phyloP scores from a whole-genome alignment of 2,329 filamentous ascomycete species.

The Aspergillus fumigatus region DNA sequence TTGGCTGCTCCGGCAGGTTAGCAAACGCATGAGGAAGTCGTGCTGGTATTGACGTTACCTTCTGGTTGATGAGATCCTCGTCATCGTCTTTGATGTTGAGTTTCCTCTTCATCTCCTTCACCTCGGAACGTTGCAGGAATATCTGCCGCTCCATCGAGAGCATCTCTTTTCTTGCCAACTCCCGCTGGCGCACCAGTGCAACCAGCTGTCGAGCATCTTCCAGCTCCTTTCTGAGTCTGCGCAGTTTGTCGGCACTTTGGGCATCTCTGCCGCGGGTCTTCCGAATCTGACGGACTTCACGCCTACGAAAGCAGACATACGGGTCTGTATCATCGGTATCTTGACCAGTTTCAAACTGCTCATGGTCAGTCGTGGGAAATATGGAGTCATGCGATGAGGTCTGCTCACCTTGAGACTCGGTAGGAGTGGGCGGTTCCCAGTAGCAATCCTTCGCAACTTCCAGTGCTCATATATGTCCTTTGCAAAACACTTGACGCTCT shows the following conservation, averaged over 20 bases:
- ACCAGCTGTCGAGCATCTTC: conserved; percentile 83
- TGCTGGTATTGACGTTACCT: conserved; percentile 53
- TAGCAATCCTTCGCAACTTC: conserved; percentile 64
- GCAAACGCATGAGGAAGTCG: conserved; percentile 33
- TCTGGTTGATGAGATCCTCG: conserved; percentile 90
- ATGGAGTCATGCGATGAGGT: conserved; percentile 1
- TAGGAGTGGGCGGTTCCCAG: conserved; percentile 68
- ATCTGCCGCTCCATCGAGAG: conserved; percentile 70
- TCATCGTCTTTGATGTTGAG: conserved; percentile 89
- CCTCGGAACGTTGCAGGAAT: conserved; percentile 74
- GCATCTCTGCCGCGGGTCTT: conserved; percentile 93
- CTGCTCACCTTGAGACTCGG: conserved; percentile 65
- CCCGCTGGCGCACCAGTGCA: conserved; percentile 71
- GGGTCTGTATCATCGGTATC: conserved; percentile 95
- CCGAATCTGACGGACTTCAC: conserved; percentile 87
- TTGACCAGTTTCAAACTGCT: conserved; percentile 77
- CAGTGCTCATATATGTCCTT: conserved; percentile 87
- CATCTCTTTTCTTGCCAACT: conserved; percentile 72
- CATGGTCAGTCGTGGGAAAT: conserved; percentile 12
- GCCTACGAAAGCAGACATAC: conserved; percentile 94
- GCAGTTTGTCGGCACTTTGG: conserved; percentile 90
- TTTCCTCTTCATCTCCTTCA: conserved; percentile 85
- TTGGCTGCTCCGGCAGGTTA: conserved; percentile 54
- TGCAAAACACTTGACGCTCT: conserved; percentile 55
- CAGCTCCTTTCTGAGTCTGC: conserved; percentile 82